Base-by-base conservation (phyloP, 2,329 filamentous ascomycete genomes). In the Trichoderma hamatum region DNA sequence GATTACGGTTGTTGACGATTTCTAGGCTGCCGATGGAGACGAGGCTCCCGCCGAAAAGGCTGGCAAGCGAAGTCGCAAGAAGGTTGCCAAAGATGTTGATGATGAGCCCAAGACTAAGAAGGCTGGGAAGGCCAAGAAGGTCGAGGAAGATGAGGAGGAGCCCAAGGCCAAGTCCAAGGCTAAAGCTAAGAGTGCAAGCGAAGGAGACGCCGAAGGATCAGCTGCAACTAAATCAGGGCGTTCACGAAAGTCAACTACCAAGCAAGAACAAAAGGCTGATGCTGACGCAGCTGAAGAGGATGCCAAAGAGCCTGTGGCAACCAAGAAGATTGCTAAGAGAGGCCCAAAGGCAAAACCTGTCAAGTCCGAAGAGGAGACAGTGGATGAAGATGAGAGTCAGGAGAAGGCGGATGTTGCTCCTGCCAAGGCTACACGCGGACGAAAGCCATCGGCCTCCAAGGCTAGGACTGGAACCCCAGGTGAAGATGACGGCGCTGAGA, bases 41-140 rank as follows among this genome's bases (percentile, higher is more conserved):
- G 76, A 76, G 24, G 75, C 75, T 21, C 72, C 76, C 54, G 76
- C 74, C 7, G 77, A 78, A 58, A 77, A 78, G 72, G 72, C 76
- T 43, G n/a, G 26, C 39, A 80, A 81, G 73, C 75, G 78, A 65
- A 75, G 75, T 24, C 76, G 77, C 58, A 80, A 79, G 74, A 80
- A 79, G 72, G 75, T 71, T n/a, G 76, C 73, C 2, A 70, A 69
- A 13, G 78, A 79, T 9, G 76, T 75, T 5, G 74, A 79, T 21
- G 76, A 79, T 16, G 73, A 81, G 69, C 76, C 77, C 14, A 74
- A 77, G 65, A 72, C 78, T 28, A 80, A 81, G 70, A 81, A 79
- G 72, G 73, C 77, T 26, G 81, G 78, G 73, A 76, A 77, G 59
- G 63, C 72, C 52, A 75, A 77, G 71, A 72, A 74, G 16, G 56